Evolutionary conservation across 176 grass and related monocot species (phyloP).

Genomic region (Avena atlantica): DNA sequence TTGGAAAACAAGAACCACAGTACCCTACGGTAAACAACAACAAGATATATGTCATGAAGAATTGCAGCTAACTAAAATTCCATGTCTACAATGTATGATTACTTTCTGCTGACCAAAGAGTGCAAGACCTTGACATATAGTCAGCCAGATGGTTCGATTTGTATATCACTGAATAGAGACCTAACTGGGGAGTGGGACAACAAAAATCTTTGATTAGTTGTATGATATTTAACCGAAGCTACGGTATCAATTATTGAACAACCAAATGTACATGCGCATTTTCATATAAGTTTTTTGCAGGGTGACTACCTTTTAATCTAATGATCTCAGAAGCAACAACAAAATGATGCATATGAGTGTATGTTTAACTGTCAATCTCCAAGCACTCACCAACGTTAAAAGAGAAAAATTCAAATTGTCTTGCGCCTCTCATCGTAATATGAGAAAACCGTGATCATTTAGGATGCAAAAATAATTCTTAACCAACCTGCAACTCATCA

Average conservation of each 20-base stretch:
- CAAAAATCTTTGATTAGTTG: not conserved
- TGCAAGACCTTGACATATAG: not conserved
- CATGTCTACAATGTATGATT: not conserved
- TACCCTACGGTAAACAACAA: conserved; percentile 62
- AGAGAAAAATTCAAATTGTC: not conserved
- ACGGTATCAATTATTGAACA: not conserved
- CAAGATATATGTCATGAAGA: not conserved
- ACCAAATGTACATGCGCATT: not conserved
- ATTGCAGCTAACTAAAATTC: conserved; percentile 1
- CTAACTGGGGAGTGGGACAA: not conserved
- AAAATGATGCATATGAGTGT: conserved; percentile 5
- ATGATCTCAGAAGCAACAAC: not conserved
- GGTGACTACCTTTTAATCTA: not conserved
- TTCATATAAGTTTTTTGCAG: not conserved
- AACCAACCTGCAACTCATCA: conserved; percentile 74
- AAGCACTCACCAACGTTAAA: not conserved
- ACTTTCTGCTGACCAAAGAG: not conserved
- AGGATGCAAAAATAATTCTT: conserved; percentile 9
- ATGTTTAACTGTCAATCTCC: conserved; percentile 1
- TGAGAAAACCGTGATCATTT: not conserved
- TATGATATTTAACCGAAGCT: not conserved
- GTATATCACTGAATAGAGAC: not conserved
- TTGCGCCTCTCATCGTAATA: not conserved
- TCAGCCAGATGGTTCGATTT: conserved; percentile 22
- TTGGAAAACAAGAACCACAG: conserved; percentile 79